Evolutionary conservation across 495 filamentous ascomycete genomes (phyloP).

Genomic region (Aspergillus carlsbadensis): DNA sequence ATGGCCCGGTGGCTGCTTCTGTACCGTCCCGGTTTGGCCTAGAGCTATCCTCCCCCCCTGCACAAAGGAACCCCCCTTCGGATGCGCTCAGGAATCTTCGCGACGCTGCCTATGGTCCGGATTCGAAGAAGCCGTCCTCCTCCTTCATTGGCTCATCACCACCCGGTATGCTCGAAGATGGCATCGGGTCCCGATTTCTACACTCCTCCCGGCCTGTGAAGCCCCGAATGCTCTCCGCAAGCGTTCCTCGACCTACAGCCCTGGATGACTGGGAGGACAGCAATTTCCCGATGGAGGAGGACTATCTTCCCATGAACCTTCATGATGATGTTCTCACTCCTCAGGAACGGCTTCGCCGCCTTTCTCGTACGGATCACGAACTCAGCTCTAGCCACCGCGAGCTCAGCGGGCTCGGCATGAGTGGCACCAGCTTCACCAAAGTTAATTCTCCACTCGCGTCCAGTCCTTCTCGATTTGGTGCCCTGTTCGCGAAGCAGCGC

Average conservation of each 20-base stretch:
- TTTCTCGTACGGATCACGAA: conserved; percentile 71
- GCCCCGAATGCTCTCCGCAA: conserved; percentile 69
- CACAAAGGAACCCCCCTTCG: conserved; percentile 55
- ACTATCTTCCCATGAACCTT: conserved; percentile 81
- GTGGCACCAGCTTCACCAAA: conserved; percentile 62
- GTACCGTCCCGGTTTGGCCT: conserved; percentile 90
- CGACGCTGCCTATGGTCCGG: conserved; percentile 78
- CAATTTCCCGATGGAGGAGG: conserved; percentile 88
- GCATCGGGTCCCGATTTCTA: conserved; percentile 64
- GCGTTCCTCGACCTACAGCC: conserved; percentile 63
- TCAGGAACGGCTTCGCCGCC: conserved; percentile 80
- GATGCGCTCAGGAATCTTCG: conserved; percentile 79
- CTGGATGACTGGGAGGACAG: conserved; percentile 78
- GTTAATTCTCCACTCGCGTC: conserved; percentile 77
- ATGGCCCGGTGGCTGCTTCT: conserved; percentile 88
- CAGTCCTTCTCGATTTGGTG: conserved; percentile 84
- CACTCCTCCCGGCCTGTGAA: conserved; percentile 82
- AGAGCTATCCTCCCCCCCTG: conserved; percentile 70
- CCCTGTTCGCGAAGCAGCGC: conserved; percentile 73
- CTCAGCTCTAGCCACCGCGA: conserved; percentile 58
- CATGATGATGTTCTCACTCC: conserved; percentile 93
- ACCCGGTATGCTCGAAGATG: conserved; percentile 54
- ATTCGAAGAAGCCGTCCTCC: conserved; percentile 47
- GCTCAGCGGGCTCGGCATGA: conserved; percentile 60
- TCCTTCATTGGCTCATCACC: conserved; percentile 65